These are phyloP conservation scores for Heterobasidion annosum DNA, from an alignment of 1,284 basidiomycete genomes.

Conservation along the genomic window DNA sequence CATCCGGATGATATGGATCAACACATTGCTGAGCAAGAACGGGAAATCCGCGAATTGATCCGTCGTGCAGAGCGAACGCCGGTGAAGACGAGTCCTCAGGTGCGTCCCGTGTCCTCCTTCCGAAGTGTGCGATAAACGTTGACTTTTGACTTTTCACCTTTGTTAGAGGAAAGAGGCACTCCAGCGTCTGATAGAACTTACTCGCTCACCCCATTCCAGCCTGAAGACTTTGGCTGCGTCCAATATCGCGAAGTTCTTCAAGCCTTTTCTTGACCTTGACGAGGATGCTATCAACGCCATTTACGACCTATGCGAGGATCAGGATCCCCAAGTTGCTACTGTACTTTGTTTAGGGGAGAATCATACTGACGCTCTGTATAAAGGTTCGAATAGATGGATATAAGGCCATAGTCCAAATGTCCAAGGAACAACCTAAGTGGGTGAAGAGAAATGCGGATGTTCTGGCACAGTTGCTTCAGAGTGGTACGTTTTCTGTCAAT, in stretches of 20 bases:
- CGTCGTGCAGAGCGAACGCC: slow-evolving; percentile 21
- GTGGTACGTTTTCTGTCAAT: slow-evolving; percentile 38
- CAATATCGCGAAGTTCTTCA: slow-evolving; percentile 49
- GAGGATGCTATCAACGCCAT: slow-evolving; percentile 66
- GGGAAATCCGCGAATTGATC: slow-evolving; percentile 20
- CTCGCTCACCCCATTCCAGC: slow-evolving; percentile 23
- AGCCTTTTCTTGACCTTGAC: slow-evolving; percentile 58
- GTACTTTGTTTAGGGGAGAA: background rate
- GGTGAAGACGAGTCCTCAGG: slow-evolving; percentile 16
- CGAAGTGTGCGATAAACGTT: background rate
- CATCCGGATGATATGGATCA: slow-evolving; percentile 11
- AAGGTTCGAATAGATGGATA: slow-evolving; percentile 65
- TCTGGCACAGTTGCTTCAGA: slow-evolving; percentile 63
- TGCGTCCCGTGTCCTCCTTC: slow-evolving; percentile 8
- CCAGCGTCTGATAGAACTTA: slow-evolving; percentile 26
- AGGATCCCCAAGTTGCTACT: slow-evolving; percentile 34
- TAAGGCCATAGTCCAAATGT: slow-evolving; percentile 51
- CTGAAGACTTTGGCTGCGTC: slow-evolving; percentile 50
- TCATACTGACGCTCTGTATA: background rate
- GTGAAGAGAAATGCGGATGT: slow-evolving; percentile 66
- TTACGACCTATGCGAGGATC: slow-evolving; percentile 70
- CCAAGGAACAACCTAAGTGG: slow-evolving; percentile 47
- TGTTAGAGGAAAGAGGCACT: slow-evolving; percentile 25
- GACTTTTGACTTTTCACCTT: background rate
- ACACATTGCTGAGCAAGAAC: slow-evolving; percentile 19